Percentiles rank a stretch among this genome's conserved stretches.
Conservation (phyloP, 352 stramenopile species). For the Phytophthora pseudosyringae region DNA sequence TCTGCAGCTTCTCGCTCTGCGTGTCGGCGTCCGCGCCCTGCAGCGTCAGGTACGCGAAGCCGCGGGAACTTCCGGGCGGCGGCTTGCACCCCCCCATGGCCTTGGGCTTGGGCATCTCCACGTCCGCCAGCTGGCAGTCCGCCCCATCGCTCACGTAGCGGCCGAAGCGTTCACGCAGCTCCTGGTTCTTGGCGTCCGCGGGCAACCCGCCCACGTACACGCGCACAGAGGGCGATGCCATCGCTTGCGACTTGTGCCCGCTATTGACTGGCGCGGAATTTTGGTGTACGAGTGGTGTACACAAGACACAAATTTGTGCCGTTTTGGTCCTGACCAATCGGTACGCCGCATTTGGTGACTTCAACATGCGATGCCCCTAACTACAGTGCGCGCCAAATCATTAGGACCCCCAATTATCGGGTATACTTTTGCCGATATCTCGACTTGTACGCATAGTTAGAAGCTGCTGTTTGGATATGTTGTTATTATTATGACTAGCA, state of each 20-base stretch:
- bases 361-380: too few species aligned
- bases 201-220: conserved; percentile 74
- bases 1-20: conserved; percentile 52
- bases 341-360: too few species aligned
- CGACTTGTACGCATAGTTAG: too few species aligned
- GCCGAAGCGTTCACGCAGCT: conserved; percentile 73
- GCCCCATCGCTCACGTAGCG: conserved; percentile 41
- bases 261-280: conserved; percentile 13
- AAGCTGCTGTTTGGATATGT: too few species aligned
- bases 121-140: conserved; percentile 39
- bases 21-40: conserved; percentile 31
- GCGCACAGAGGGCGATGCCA: conserved; percentile 35
- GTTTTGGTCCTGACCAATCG: too few species aligned
- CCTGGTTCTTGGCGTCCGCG: conserved; percentile 44
- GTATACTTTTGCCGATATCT: too few species aligned
- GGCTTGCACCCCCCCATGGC: conserved; percentile 3
- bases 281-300: not conserved
- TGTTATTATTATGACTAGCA: too few species aligned
- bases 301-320: too few species aligned
- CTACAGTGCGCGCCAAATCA: too few species aligned
- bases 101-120: conserved; percentile 57
- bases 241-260: not conserved
- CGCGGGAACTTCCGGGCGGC: conserved; percentile 27
- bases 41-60: conserved; percentile 73
- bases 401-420: too few species aligned